A percentile compares a stretch with the other conserved stretches of the same genome.
Evolutionary conservation across 2,329 filamentous ascomycete species (phyloP).

Genomic region (Zymoseptoria tritici): DNA sequence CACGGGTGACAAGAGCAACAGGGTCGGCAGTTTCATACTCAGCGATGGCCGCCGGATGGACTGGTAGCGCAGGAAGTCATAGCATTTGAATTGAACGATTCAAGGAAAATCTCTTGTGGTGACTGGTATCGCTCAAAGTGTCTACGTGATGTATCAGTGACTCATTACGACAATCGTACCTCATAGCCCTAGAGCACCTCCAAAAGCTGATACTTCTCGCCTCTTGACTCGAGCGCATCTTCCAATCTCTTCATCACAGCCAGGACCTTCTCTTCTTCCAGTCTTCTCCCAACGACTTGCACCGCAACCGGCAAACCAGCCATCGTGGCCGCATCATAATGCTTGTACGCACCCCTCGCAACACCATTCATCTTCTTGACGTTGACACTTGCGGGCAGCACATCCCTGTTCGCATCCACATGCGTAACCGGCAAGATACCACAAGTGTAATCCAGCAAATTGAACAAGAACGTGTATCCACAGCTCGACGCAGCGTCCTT

Average conservation of each 20-base stretch:
- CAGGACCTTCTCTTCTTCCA: slow-evolving; percentile 84
- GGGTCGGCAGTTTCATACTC: not conserved
- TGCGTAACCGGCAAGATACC: slow-evolving; percentile 81
- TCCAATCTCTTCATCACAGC: slow-evolving; percentile 74
- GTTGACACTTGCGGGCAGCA: slow-evolving; percentile 55
- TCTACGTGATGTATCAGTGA: not conserved
- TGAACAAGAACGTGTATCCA: slow-evolving; percentile 91
- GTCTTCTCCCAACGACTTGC: slow-evolving; percentile 69
- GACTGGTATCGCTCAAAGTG: not conserved
- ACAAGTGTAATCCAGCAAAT: slow-evolving; percentile 77
- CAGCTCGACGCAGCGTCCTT: slow-evolving; percentile 76
- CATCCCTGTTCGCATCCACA: slow-evolving; percentile 63
- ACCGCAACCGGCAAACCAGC: slow-evolving; percentile 80
- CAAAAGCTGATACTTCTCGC: slow-evolving; percentile 44
- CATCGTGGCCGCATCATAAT: slow-evolving; percentile 78
- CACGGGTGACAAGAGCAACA: not conserved
- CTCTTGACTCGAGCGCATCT: slow-evolving; percentile 55
- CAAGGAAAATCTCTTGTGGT: not conserved
- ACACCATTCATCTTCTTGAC: slow-evolving; percentile 66
- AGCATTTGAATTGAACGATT: not conserved
- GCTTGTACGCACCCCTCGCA: slow-evolving; percentile 73
- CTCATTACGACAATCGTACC: not conserved
- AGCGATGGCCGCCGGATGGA: not conserved
- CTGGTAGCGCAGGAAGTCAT: not conserved
- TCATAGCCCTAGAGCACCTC: slow-evolving; percentile 18